Conservation (phyloP, 148 eudicot species). For the Rhododendron williamsianum region DNA sequence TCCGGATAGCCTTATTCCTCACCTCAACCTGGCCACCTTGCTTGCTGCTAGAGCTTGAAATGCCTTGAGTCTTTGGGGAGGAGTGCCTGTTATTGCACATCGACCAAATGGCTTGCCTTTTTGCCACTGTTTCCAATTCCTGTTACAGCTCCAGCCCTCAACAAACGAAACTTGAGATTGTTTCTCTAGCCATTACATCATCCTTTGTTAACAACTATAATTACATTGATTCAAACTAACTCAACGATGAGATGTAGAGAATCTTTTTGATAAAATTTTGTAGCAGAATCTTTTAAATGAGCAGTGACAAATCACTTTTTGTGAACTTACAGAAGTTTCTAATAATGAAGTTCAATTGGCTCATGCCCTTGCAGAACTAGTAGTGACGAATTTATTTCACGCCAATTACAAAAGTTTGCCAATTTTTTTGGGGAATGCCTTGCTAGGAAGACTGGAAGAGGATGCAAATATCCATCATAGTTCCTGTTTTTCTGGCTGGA, state of each 20-base stretch:
- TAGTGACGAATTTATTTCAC: neutral
- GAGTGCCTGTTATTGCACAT: too few species aligned
- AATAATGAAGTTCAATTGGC: neutral
- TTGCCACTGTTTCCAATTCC: too few species aligned
- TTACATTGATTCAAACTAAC: neutral
- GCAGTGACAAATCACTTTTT: neutral
- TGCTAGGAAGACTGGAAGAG: neutral
- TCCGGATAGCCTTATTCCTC: too few species aligned
- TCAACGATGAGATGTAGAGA: neutral
- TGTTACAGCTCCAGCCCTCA: too few species aligned
- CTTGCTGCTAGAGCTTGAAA: too few species aligned
- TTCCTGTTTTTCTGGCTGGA: neutral
- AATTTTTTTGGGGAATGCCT: neutral
- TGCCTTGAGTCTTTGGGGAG: too few species aligned
- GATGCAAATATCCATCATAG: neutral
- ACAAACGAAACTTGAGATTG: neutral
- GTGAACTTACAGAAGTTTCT: neutral
- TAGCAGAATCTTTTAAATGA: neutral
- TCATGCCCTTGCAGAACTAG: neutral
- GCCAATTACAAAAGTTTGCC: neutral
- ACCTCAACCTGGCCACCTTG: too few species aligned
- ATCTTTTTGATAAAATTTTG: neutral
- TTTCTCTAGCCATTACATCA: neutral
- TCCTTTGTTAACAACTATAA: neutral
- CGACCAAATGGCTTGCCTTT: too few species aligned